Evolutionary conservation across 768 basidiomycete genomes (phyloP).

Genomic region (Leccinellum rugosiceps): DNA sequence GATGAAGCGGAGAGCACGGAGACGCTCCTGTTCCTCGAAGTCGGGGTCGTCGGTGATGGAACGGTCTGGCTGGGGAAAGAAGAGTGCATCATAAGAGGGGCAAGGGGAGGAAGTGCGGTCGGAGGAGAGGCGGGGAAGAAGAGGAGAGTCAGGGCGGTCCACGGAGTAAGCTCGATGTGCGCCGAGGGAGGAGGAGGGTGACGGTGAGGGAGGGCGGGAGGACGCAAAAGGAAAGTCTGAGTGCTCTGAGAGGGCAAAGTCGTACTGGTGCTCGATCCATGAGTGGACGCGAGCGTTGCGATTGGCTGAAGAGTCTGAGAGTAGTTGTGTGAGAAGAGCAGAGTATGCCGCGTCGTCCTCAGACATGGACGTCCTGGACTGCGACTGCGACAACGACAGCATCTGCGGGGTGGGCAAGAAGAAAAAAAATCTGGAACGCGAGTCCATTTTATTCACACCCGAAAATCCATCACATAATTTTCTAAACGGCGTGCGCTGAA

Average conservation of each 20-base stretch:
- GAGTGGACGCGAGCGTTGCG: conserved; percentile 33
- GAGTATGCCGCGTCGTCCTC: conserved; percentile 33
- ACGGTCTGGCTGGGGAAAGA: conserved; percentile 26
- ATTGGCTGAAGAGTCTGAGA: conserved; percentile 18
- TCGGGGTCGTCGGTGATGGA: conserved; percentile 6
- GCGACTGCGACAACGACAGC: neutral
- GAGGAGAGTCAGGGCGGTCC: conserved; percentile 31
- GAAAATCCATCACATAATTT: conserved; percentile 8
- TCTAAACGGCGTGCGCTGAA: conserved; percentile 13
- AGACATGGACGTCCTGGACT: conserved; percentile 16
- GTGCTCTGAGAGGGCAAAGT: conserved; percentile 32
- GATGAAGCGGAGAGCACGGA: conserved; percentile 35
- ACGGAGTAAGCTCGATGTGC: conserved; percentile 18
- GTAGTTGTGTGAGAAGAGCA: conserved; percentile 26
- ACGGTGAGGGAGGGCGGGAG: conserved; percentile 24
- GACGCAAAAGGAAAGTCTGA: conserved; percentile 1
- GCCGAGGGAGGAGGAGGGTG: conserved; percentile 32
- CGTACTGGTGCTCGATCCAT: conserved; percentile 36
- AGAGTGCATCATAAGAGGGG: conserved; percentile 34
- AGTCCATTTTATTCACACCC: conserved; percentile 21
- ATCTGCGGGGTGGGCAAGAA: conserved; percentile 4
- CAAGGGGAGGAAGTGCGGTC: conserved; percentile 23
- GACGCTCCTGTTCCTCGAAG: conserved; percentile 30
- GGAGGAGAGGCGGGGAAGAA: conserved; percentile 26
- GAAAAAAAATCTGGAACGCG: neutral